A percentile compares a stretch with the other conserved stretches of the same genome.
Conservation (phyloP, 495 filamentous ascomycete species). For the Penicillium samsonianum region DNA sequence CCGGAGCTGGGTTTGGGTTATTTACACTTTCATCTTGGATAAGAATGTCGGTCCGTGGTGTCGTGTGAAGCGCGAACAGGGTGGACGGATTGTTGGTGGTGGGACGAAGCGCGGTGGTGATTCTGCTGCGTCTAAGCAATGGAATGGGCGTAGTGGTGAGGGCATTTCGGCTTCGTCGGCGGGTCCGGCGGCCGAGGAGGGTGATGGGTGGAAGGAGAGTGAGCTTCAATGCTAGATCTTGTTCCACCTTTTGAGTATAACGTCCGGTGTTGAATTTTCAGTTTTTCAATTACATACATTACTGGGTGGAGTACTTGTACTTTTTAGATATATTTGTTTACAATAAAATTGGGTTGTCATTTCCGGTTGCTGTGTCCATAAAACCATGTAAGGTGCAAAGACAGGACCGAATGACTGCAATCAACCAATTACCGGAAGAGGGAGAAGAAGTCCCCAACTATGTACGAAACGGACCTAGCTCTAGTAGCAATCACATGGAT, state of each 20-base stretch:
- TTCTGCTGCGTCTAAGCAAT: conserved; percentile 17
- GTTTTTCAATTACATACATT: not conserved
- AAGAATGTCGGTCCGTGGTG: conserved; percentile 84
- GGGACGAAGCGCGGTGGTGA: conserved; percentile 14
- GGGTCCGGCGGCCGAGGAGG: conserved; percentile 40
- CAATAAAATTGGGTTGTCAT: not conserved
- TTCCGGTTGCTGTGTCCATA: not conserved
- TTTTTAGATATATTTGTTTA: not conserved
- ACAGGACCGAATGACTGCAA: not conserved
- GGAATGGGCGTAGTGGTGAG: conserved; percentile 45
- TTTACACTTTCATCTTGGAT: conserved; percentile 94
- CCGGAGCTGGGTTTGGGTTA: conserved; percentile 85
- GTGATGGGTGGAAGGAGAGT: conserved; percentile 53
- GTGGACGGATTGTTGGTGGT: conserved; percentile 66
- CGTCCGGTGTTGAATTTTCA: conserved; percentile 7
- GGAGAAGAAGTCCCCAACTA: not conserved
- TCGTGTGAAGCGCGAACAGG: conserved; percentile 87
- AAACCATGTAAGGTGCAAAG: not conserved
- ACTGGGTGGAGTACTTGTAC: conserved; percentile 6
- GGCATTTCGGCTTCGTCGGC: conserved; percentile 44
- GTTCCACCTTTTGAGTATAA: not conserved
- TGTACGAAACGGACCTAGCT: conserved; percentile 1
- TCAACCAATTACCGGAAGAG: not conserved
- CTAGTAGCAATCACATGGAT: conserved; percentile 15
- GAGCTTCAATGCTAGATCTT: conserved; percentile 46